Evolutionary conservation across 805 yeast genomes (phyloP).

Genomic region (Candida ascalaphidarum): DNA sequence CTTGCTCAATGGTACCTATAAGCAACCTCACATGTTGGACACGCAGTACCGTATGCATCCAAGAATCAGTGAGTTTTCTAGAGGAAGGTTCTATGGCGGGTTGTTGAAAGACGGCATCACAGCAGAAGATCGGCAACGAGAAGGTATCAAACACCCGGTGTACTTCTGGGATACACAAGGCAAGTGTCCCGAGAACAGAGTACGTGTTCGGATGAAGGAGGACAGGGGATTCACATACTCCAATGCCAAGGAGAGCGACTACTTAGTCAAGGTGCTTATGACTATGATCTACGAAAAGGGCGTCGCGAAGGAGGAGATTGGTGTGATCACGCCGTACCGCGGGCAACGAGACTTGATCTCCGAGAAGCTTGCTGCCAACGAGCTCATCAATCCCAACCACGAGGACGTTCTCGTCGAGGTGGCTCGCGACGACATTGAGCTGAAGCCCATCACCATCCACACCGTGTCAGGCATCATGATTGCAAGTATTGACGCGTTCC

Average conservation of each 20-base stretch:
- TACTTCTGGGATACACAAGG: constrained; percentile 54
- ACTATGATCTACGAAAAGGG: constrained; percentile 46
- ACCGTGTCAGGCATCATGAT: constrained; percentile 36
- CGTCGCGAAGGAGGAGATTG: constrained; percentile 43
- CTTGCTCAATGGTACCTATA: constrained; percentile 50
- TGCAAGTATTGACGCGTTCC: constrained; percentile 47
- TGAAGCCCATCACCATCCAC: constrained; percentile 42
- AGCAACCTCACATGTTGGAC: constrained; percentile 58
- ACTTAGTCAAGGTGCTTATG: constrained; percentile 39
- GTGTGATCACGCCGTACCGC: constrained; percentile 68
- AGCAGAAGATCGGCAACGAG: constrained; percentile 38
- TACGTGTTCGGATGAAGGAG: constrained; percentile 38
- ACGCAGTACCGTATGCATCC: constrained; percentile 69
- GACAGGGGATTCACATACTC: constrained; percentile 51
- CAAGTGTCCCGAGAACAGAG: constrained; percentile 37
- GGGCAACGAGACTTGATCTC: constrained; percentile 65
- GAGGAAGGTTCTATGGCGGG: constrained; percentile 41
- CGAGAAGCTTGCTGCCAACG: constrained; percentile 37
- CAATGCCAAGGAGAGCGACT: constrained; percentile 45
- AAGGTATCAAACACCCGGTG: constrained; percentile 43
- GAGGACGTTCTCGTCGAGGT: constrained; percentile 40
- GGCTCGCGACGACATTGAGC: constrained; percentile 55
- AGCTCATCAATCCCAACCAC: constrained; percentile 46
- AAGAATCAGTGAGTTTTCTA: constrained; percentile 49
- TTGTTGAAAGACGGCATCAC: constrained; percentile 51